Percentiles rank a stretch among this genome's conserved stretches.
phyloP scores from a whole-genome alignment of 2,329 filamentous ascomycete species.

The Nemania serpens region DNA sequence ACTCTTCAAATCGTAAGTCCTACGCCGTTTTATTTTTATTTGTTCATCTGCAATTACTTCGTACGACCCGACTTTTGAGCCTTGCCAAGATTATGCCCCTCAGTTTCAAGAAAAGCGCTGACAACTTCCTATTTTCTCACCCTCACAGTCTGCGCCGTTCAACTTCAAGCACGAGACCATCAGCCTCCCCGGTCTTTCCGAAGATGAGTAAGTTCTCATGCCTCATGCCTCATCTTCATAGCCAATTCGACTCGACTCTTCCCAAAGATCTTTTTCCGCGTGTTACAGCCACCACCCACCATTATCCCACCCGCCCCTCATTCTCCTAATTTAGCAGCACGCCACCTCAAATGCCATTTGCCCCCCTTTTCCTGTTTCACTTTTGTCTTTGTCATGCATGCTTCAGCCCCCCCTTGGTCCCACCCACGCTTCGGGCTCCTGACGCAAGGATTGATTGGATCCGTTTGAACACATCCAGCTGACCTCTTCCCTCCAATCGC shows the following conservation, averaged over 20 bases:
- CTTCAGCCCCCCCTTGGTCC: not conserved
- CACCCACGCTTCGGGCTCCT: not conserved
- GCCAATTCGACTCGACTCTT: not conserved
- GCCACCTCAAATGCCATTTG: not conserved
- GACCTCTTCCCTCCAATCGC: not conserved
- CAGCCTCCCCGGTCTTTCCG: conserved; percentile 58
- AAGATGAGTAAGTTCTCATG: conserved; percentile 58
- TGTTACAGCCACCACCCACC: not conserved
- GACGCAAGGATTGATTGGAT: not conserved
- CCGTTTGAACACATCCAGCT: too few relatives aligned
- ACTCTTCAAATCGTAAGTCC: conserved; percentile 38
- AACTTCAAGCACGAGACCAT: conserved; percentile 61
- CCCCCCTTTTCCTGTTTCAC: too few relatives aligned
- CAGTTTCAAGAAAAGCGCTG: conserved; percentile 3
- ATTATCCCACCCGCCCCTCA: not conserved
- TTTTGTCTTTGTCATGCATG: not conserved
- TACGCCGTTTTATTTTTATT: not conserved
- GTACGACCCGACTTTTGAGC: not conserved
- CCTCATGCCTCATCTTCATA: not conserved
- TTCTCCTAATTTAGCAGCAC: not conserved
- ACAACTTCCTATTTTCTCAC: conserved; percentile 1
- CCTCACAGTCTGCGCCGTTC: conserved; percentile 59
- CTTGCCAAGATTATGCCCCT: not conserved
- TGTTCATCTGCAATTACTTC: not conserved
- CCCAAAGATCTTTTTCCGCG: too few relatives aligned